Conservation (phyloP, 495 filamentous ascomycete genomes). For the Penicillium diatomitis region DNA sequence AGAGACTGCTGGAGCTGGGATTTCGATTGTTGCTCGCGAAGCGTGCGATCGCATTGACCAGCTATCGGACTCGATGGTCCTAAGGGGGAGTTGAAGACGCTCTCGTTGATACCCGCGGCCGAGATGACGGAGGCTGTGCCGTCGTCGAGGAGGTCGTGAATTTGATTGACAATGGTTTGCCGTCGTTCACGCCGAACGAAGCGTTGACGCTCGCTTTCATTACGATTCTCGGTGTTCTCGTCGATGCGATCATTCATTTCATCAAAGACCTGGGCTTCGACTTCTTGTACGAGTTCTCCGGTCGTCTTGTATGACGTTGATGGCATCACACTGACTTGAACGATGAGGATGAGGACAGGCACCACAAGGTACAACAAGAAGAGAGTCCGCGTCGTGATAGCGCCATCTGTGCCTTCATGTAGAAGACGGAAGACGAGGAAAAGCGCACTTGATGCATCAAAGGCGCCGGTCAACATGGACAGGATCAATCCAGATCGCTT, state of each 20-base stretch:
- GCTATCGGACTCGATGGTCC: neutral
- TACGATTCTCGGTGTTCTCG: conserved; percentile 33
- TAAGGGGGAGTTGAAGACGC: conserved; percentile 6
- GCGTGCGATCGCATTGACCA: neutral
- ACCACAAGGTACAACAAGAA: conserved; percentile 71
- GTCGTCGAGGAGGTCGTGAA: conserved; percentile 57
- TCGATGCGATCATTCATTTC: conserved; percentile 52
- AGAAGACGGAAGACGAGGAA: conserved; percentile 79
- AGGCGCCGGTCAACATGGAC: conserved; percentile 78
- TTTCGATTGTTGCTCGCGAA: neutral
- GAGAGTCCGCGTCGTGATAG: conserved; percentile 58
- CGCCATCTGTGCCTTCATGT: conserved; percentile 52
- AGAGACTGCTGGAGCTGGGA: conserved; percentile 3
- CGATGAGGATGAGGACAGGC: conserved; percentile 56
- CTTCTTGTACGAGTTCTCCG: conserved; percentile 68
- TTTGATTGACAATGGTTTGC: conserved; percentile 60
- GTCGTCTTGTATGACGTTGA: conserved; percentile 77
- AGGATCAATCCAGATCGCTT: conserved; percentile 77
- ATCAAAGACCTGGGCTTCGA: conserved; percentile 42
- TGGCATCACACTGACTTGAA: conserved; percentile 72
- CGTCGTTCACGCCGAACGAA: conserved; percentile 56
- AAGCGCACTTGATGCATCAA: conserved; percentile 80
- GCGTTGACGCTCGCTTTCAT: conserved; percentile 48
- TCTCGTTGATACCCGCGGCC: conserved; percentile 3
- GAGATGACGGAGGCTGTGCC: conserved; percentile 22